Percentiles rank a stretch among this genome's conserved stretches.
Evolutionary conservation across 2,329 filamentous ascomycete species (phyloP).

Genomic region (Cryoendolithus antarcticus): DNA sequence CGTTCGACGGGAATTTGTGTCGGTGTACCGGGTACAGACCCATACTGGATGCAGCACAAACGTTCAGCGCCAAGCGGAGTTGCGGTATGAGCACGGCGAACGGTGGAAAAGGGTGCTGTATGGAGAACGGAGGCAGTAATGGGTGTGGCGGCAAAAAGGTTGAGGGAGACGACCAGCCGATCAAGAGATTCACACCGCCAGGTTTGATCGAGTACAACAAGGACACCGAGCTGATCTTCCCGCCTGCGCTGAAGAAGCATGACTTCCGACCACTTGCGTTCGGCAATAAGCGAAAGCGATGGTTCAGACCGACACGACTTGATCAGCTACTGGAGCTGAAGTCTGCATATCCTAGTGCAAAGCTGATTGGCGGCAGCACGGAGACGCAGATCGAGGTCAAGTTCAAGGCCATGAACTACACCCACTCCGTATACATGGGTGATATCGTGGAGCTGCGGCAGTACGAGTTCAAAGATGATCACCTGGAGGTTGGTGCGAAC

Average conservation of each 20-base stretch:
- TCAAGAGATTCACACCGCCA: slow-evolving; percentile 64
- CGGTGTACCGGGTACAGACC: slow-evolving; percentile 91
- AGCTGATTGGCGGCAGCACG: slow-evolving; percentile 89
- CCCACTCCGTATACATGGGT: slow-evolving; percentile 79
- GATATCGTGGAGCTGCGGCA: slow-evolving; percentile 83
- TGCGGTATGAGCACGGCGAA: slow-evolving; percentile 46
- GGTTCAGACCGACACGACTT: slow-evolving; percentile 81
- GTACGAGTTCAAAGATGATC: slow-evolving; percentile 65
- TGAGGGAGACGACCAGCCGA: slow-evolving; percentile 32
- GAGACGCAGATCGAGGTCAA: slow-evolving; percentile 98
- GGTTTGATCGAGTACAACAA: slow-evolving; percentile 91
- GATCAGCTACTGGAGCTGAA: slow-evolving; percentile 89
- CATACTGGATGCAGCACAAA: slow-evolving; percentile 86
- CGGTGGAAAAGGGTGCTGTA: slow-evolving; percentile 59
- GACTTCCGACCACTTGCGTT: slow-evolving; percentile 72
- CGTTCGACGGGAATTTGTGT: slow-evolving; percentile 93
- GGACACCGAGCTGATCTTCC: slow-evolving; percentile 91
- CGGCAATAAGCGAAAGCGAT: slow-evolving; percentile 87
- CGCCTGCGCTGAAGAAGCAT: slow-evolving; percentile 70
- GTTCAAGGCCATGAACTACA: slow-evolving; percentile 89
- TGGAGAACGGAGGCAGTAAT: slow-evolving; percentile 47
- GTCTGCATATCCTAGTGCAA: slow-evolving; percentile 67
- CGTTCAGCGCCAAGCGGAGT: slow-evolving; percentile 48
- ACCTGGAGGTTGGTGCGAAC: slow-evolving; percentile 88
- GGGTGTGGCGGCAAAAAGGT: slow-evolving; percentile 38